Conservation (phyloP, 1,139 yeast species). For the Pichia norvegensis region DNA sequence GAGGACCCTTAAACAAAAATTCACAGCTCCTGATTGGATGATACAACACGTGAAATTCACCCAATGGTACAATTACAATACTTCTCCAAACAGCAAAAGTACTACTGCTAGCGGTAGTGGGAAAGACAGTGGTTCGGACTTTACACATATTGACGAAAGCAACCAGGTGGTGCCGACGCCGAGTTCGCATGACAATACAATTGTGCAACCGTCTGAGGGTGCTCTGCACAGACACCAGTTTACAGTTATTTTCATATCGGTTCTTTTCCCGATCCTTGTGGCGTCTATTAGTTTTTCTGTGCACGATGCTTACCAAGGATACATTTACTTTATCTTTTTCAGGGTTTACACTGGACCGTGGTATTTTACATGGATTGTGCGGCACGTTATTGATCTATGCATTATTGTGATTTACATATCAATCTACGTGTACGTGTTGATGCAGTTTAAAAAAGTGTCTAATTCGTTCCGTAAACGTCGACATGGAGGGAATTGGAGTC, state of each 20-base stretch:
- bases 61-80: background rate
- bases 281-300: slow-evolving; percentile 70
- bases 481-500: slow-evolving; percentile 5
- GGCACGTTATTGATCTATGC: slow-evolving; percentile 57
- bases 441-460: slow-evolving; percentile 43
- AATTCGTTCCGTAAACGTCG: slow-evolving; percentile 2
- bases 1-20: background rate
- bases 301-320: slow-evolving; percentile 47
- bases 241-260: slow-evolving; percentile 51
- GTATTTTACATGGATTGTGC: slow-evolving; percentile 81
- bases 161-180: background rate
- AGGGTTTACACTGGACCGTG: slow-evolving; percentile 63
- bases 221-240: slow-evolving; percentile 60
- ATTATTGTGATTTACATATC: slow-evolving; percentile 61
- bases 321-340: slow-evolving; percentile 75
- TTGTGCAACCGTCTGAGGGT: slow-evolving; percentile 42
- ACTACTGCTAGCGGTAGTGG: too few relatives aligned
- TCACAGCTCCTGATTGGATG: background rate
- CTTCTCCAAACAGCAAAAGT: background rate
- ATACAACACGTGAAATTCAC: background rate
- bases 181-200: too few relatives aligned
- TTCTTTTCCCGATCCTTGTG: slow-evolving; percentile 56
- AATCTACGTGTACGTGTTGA: slow-evolving; percentile 66
- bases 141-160: background rate
- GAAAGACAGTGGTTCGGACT: background rate